phyloP scores from a whole-genome alignment of 176 grass and related monocot species.

The Carex cristatella region DNA sequence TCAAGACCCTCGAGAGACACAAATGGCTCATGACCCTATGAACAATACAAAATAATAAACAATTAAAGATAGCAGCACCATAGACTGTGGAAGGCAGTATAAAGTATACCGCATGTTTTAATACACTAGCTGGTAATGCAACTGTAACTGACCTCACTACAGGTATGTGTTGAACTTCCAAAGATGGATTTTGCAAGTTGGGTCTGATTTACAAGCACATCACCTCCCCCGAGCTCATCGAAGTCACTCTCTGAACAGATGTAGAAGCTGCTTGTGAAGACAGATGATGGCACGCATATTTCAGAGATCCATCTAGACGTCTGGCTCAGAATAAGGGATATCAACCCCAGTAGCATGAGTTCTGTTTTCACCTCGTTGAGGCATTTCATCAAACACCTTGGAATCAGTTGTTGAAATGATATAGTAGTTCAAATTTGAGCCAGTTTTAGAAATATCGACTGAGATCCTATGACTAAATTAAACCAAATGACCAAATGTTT shows the following conservation, averaged over 20 bases:
- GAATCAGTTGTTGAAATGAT: constrained; percentile 12
- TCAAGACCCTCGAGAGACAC: constrained; percentile 86
- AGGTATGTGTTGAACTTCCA: constrained; percentile 27
- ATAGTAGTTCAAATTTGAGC: background rate
- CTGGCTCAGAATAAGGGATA: constrained; percentile 94
- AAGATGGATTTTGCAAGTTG: constrained; percentile 20
- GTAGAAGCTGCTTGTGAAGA: constrained; percentile 69
- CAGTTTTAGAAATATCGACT: background rate
- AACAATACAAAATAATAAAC: constrained; percentile 1
- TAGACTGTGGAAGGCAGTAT: background rate
- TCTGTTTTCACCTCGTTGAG: constrained; percentile 37
- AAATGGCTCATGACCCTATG: constrained; percentile 91
- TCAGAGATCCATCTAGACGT: constrained; percentile 77
- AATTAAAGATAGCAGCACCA: background rate
- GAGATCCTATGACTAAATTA: background rate
- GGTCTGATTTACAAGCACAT: constrained; percentile 29
- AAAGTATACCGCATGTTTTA: background rate
- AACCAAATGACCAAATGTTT: background rate
- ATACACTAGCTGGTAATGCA: background rate
- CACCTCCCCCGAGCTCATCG: background rate
- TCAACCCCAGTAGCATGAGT: constrained; percentile 83
- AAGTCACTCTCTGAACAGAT: constrained; percentile 67
- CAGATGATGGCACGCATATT: constrained; percentile 67
- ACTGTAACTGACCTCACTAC: constrained; percentile 43
- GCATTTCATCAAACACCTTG: constrained; percentile 20